Base-by-base conservation (phyloP, 345 rosid genomes). In the Populus tremula region DNA sequence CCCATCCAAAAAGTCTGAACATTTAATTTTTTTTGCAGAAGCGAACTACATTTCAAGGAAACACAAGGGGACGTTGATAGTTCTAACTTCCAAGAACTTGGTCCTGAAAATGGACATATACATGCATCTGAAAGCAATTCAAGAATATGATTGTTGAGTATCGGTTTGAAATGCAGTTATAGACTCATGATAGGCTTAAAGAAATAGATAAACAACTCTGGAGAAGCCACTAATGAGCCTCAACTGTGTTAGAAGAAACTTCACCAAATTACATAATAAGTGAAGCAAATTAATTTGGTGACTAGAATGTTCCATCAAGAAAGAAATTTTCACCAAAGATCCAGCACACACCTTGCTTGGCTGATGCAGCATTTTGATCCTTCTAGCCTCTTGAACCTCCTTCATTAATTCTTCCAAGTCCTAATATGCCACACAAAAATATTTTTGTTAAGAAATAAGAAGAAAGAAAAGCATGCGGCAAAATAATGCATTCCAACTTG, bases 331-430 rank as follows among this genome's bases (percentile, higher is more conserved):
- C 16, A 76, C 16, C 67, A 77, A 61, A 70, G 61, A 67, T 71
- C 49, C 18, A 38, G 72, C 72, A 81, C 70, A 67, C 39, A 96
- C 99, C 98, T 89, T 92, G 95, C 98, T 96, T 77, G 99, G 97
- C 84, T 89, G 97, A 87, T 96, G 99, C 86, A 96, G 86, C 98
- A 96, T 92, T 87, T 91, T 92, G 87, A 96, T 96, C 79, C 98
- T 88, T 85, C 99, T 90, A 80, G 99, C 98, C 84, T 92, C 96
- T 87, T 96, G 99, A 88, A 96, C 99, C 85, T 94, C 98, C 85
- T 91, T 90, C 98, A 94, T 88, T 82, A 96, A 82, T 79, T 91
- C 94, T 74, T 92, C 96, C 79, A 90, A 47, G 84, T 96, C 99
- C 99, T 96, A 82, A 83, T 49, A 89, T 54, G 80, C 64, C 78